phyloP scores from a whole-genome alignment of 2,329 filamentous ascomycete genomes.

The Fusarium sacchari region DNA sequence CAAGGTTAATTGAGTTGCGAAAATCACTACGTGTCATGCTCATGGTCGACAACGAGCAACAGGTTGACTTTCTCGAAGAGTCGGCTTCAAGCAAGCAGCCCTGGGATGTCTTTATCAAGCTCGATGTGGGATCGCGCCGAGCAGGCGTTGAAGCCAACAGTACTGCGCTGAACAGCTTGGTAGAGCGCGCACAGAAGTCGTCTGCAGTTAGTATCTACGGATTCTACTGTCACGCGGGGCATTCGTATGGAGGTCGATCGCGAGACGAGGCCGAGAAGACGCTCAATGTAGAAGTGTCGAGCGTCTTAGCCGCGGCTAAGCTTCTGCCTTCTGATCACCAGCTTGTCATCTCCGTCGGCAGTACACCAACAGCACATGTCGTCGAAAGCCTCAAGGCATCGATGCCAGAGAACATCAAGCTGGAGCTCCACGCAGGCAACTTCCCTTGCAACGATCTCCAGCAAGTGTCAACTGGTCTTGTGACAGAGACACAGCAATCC shows the following conservation, averaged over 20 bases:
- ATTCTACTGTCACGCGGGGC: slow-evolving; percentile 53
- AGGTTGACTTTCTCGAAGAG: slow-evolving; percentile 46
- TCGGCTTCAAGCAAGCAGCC: slow-evolving; percentile 21
- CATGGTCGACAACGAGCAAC: slow-evolving; percentile 51
- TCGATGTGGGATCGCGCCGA: slow-evolving; percentile 50
- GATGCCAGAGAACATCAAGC: slow-evolving; percentile 45
- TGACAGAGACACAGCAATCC: slow-evolving; percentile 45
- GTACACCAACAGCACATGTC: slow-evolving; percentile 52
- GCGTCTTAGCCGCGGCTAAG: slow-evolving; percentile 45
- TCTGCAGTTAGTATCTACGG: slow-evolving; percentile 47
- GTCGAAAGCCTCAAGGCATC: slow-evolving; percentile 45
- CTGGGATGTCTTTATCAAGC: slow-evolving; percentile 52
- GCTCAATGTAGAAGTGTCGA: slow-evolving; percentile 46
- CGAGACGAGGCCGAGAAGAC: slow-evolving; percentile 45
- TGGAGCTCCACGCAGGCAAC: slow-evolving; percentile 53
- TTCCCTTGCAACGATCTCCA: slow-evolving; percentile 53
- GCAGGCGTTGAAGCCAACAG: slow-evolving; percentile 47
- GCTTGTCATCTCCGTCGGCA: slow-evolving; percentile 48
- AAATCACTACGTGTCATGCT: slow-evolving; percentile 47
- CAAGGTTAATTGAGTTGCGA: slow-evolving; percentile 44
- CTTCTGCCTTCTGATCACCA: slow-evolving; percentile 41
- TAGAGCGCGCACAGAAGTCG: slow-evolving; percentile 43
- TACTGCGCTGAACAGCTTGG: slow-evolving; percentile 39
- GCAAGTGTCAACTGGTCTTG: slow-evolving; percentile 50
- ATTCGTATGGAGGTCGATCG: slow-evolving; percentile 49